phyloP scores from a whole-genome alignment of 169 alveolate species.

The Cryptosporidium parvum region DNA sequence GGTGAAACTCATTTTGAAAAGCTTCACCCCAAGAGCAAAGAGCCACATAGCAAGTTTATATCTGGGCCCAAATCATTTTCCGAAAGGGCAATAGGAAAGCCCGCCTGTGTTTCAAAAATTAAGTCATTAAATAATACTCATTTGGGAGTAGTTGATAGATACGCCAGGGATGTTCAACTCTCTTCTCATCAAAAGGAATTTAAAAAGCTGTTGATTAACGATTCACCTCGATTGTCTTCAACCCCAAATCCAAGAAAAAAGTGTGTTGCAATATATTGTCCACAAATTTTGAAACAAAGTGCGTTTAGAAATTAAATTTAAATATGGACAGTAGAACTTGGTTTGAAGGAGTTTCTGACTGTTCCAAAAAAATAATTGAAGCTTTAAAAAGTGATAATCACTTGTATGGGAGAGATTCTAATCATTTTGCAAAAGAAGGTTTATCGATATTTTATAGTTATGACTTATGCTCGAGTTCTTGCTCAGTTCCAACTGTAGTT shows the following conservation, averaged over 20 bases:
- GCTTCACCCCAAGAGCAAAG: not conserved
- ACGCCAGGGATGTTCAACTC: slow-evolving; percentile 13
- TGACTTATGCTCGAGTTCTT: not conserved
- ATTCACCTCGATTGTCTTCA: not conserved
- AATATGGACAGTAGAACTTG: slow-evolving; percentile 19
- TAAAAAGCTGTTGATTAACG: not conserved
- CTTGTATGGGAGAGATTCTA: not conserved
- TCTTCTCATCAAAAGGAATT: slow-evolving; percentile 32
- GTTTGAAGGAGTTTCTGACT: slow-evolving; percentile 23
- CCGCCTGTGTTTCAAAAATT: not conserved
- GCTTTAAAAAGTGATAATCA: not conserved
- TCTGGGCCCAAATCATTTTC: slow-evolving; percentile 5
- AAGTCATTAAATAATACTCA: slow-evolving; percentile 1
- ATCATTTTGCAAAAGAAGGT: not conserved
- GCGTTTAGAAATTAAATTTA: slow-evolving; percentile 6
- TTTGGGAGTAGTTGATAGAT: slow-evolving; percentile 23
- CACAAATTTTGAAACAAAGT: slow-evolving; percentile 6
- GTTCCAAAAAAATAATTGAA: slow-evolving; percentile 11
- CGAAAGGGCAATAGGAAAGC: not conserved
- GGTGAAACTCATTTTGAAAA: not conserved
- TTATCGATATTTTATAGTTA: not conserved
- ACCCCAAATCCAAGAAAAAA: not conserved
- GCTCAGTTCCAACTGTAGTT: slow-evolving; percentile 13
- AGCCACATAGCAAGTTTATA: not conserved
- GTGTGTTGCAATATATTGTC: slow-evolving; percentile 64